These are phyloP conservation scores for Tricholomella constricta DNA, from an alignment of 768 basidiomycete genomes.

Conservation along the genomic window DNA sequence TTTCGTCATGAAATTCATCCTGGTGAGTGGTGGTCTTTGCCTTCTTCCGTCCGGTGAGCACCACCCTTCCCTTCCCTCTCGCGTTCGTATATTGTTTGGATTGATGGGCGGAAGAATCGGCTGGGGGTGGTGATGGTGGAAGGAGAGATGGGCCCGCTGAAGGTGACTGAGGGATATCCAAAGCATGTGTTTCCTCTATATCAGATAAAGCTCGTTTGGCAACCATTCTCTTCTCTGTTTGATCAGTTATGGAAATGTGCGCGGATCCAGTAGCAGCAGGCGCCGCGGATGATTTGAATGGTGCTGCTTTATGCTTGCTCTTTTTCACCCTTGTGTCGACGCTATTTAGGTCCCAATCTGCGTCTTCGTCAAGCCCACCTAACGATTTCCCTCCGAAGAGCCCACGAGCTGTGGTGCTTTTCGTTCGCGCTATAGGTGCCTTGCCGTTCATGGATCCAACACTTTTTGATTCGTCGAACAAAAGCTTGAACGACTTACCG, in stretches of 20 bases:
- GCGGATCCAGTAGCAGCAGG: neutral
- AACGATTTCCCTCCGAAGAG: slow-evolving; percentile 14
- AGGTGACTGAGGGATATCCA: slow-evolving; percentile 10
- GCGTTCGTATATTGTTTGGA: slow-evolving; percentile 28
- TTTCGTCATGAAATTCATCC: slow-evolving; percentile 26
- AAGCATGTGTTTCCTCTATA: slow-evolving; percentile 26
- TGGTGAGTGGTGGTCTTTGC: slow-evolving; percentile 37
- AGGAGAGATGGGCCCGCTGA: slow-evolving; percentile 41
- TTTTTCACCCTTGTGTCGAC: neutral
- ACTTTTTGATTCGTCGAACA: slow-evolving; percentile 55
- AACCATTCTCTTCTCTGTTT: slow-evolving; percentile 17
- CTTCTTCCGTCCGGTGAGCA: slow-evolving; percentile 46
- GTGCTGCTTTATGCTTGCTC: slow-evolving; percentile 2
- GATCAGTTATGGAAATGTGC: neutral
- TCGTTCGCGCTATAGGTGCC: slow-evolving; percentile 9
- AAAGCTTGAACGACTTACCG: slow-evolving; percentile 61
- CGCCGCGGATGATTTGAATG: slow-evolving; percentile 2
- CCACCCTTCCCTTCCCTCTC: slow-evolving; percentile 41
- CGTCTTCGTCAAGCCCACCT: slow-evolving; percentile 11
- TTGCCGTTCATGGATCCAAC: slow-evolving; percentile 6
- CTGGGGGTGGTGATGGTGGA: slow-evolving; percentile 71
- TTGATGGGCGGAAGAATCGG: slow-evolving; percentile 25
- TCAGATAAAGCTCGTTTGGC: slow-evolving; percentile 46
- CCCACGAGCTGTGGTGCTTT: slow-evolving; percentile 8
- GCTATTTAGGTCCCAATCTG: slow-evolving; percentile 8